These are phyloP conservation scores for Plasmopara muralis DNA, from an alignment of 352 stramenopile genomes.

Conservation along the genomic window DNA sequence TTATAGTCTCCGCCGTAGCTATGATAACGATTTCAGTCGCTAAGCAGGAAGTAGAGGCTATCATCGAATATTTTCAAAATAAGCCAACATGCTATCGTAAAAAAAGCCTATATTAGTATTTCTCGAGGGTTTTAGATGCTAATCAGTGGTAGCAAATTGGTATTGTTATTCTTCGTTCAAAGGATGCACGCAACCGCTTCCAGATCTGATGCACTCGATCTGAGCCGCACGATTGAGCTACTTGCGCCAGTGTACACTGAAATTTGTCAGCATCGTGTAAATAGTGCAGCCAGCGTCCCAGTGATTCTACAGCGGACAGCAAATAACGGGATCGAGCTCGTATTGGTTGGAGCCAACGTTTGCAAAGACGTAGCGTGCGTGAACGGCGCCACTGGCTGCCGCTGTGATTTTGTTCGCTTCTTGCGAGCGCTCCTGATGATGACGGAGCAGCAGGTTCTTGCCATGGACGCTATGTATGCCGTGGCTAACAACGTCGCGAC, in stretches of 20 bases:
- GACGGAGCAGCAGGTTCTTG: slow-evolving; percentile 29
- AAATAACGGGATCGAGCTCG: slow-evolving; percentile 29
- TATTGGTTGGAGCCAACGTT: slow-evolving; percentile 23
- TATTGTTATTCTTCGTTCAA: too few relatives aligned
- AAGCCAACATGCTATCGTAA: too few relatives aligned
- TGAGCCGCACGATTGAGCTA: slow-evolving; percentile 27
- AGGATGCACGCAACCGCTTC: too few relatives aligned
- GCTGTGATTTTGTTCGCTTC: slow-evolving; percentile 47
- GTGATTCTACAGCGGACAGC: slow-evolving; percentile 26
- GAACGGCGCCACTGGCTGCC: slow-evolving; percentile 28
- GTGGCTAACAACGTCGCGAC: slow-evolving; percentile 33
- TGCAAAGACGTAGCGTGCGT: slow-evolving; percentile 42
- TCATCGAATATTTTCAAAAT: too few relatives aligned
- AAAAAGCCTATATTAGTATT: too few relatives aligned
- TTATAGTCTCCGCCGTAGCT: too few relatives aligned
- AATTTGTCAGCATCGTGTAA: background rate
- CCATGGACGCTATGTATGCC: slow-evolving; percentile 39
- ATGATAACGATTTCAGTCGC: too few relatives aligned
- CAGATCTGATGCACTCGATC: slow-evolving; percentile 1
- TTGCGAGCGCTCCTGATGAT: slow-evolving; percentile 41
- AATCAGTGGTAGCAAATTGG: too few relatives aligned
- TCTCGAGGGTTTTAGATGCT: too few relatives aligned
- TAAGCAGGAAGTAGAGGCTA: too few relatives aligned
- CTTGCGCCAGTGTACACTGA: slow-evolving; percentile 33
- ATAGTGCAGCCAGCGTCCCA: slow-evolving; percentile 6